These are phyloP conservation scores for Dictyostelium citrinum DNA, from an alignment of 78 protist species.

Conservation along the genomic window DNA sequence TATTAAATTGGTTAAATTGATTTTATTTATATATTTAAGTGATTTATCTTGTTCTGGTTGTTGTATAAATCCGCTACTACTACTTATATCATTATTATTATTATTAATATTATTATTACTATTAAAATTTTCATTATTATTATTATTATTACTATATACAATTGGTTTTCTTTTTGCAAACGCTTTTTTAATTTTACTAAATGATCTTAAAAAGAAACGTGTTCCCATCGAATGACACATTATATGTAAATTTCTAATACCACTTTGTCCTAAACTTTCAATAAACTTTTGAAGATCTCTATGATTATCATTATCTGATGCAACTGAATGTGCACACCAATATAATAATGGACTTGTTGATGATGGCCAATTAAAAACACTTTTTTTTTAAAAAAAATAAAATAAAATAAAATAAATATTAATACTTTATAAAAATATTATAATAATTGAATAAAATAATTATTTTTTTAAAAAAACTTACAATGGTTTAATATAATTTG, in stretches of 20 bases:
- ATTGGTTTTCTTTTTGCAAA: conserved; percentile 28
- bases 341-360: conserved; percentile 50
- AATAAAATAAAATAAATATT: neutral
- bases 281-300: conserved; percentile 66
- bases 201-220: conserved; percentile 48
- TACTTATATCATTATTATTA: neutral
- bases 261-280: conserved; percentile 47
- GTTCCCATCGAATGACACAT: conserved; percentile 81
- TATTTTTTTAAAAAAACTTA: neutral
- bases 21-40: neutral
- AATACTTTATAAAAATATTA: neutral
- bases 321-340: conserved; percentile 71
- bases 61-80: neutral
- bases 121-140: conserved; percentile 8
- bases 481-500: conserved; percentile 71
- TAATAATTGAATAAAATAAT: too few species aligned
- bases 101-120: neutral
- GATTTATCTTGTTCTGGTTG: neutral
- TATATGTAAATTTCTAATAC: conserved; percentile 60
- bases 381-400: neutral
- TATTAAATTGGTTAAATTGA: conserved; percentile 54
- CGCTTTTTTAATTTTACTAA: conserved; percentile 31
- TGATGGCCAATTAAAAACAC: conserved; percentile 83
- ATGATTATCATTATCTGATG: conserved; percentile 52
- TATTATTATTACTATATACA: neutral